Base-by-base conservation (phyloP, 228 moss, liverwort and hornwort species). In the Sphagnum fallax region DNA sequence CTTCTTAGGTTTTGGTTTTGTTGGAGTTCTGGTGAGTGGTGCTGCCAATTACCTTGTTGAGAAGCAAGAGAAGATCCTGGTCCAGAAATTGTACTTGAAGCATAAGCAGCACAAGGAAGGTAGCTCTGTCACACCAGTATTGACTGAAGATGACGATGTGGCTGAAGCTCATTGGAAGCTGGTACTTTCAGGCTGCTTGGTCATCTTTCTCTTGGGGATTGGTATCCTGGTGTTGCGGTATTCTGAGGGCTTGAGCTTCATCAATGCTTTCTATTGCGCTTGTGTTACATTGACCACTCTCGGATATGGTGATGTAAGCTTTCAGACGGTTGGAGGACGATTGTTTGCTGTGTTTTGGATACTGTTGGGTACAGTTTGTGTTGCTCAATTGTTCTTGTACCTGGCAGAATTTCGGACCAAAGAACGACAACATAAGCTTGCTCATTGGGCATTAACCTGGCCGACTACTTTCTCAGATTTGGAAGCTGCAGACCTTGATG, bases 281-380 rank as follows among this genome's bases (percentile, higher is more conserved):
- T 90, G 85, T 55, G 88, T 88, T 70, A 95, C 92, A 4, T 84
- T 92, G 48, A 91, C 95, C 50, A 92, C 95, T 8, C 86, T 95
- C 60, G 90, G 95, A 69, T 95, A 92, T 69, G 95, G 92, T 8
- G 95, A 95, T 76, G 81, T 50, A 48, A 89, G 79, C 63, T 95
- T 92, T 60, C 73, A 53, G 16, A 90, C 87, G 50, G 62, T 76
- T 65, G 53, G 66, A 67, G 95, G 95, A 66, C 90, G 92, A 49
- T 68, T 90, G 50, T 85, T 89, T 50, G 95, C 85, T 15, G 63
- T 85, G 1, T 70, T 90, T 18, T 95, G 95, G 95, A 90, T 95
- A 14, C 74, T 92, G 5, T 67, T 72, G 14, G 88, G 95, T 70
- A 95, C 92, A 16, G 71, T 89, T 11, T 86, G 82, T 49, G 86